phyloP scores from a whole-genome alignment of 1,284 basidiomycete genomes.

The Boletus putidus region DNA sequence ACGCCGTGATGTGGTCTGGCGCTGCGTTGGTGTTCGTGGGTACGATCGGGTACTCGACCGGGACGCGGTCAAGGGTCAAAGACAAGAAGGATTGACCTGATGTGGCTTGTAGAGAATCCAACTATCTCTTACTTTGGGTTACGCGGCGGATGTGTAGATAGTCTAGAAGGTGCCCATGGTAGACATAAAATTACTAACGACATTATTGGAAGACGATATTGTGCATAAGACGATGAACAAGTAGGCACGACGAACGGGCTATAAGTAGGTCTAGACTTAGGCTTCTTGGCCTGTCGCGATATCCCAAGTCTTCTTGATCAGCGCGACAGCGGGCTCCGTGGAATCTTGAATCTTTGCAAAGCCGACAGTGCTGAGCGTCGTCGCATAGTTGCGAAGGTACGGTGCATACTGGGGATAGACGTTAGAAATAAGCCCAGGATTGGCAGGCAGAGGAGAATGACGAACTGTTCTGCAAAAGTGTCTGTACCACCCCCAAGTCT shows the following conservation, averaged over 20 bases:
- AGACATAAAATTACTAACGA: slow-evolving; percentile 22
- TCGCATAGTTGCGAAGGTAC: slow-evolving; percentile 68
- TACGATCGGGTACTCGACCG: slow-evolving; percentile 68
- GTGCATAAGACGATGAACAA: no score
- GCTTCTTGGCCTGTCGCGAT: slow-evolving; percentile 61
- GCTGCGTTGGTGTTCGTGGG: slow-evolving; percentile 70
- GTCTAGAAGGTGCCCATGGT: slow-evolving; percentile 13
- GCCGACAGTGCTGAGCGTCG: slow-evolving; percentile 63
- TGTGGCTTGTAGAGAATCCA: no score
- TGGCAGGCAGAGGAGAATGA: neutral
- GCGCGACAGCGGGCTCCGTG: slow-evolving; percentile 53
- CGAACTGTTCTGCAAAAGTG: slow-evolving; percentile 79
- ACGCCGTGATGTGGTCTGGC: slow-evolving; percentile 60
- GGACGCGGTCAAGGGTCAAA: slow-evolving; percentile 29
- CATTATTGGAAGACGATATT: slow-evolving; percentile 1
- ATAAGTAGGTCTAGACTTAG: slow-evolving; percentile 6
- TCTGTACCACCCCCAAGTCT: slow-evolving; percentile 84
- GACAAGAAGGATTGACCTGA: slow-evolving; percentile 36
- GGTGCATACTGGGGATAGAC: slow-evolving; percentile 69
- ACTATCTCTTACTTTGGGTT: no score
- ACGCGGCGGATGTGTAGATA: neutral
- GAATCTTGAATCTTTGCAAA: slow-evolving; percentile 59
- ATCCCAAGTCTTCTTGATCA: slow-evolving; percentile 69
- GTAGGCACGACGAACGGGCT: no score
- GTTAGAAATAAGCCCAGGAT: neutral